phyloP scores from a whole-genome alignment of 2,329 filamentous ascomycete genomes.

The Penicillium sp. region DNA sequence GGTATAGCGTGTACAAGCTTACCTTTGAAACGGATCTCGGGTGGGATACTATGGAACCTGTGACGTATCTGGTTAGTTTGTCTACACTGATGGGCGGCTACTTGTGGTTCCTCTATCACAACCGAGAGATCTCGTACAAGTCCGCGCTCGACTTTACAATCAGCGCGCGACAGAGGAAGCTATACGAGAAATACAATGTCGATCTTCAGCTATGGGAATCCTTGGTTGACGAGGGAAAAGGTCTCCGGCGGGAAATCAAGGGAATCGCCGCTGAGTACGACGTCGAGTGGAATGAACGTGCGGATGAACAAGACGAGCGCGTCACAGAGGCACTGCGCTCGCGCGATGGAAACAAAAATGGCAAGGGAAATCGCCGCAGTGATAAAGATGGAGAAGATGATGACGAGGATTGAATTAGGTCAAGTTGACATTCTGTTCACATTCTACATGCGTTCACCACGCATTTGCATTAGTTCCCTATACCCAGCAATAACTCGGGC shows the following conservation, averaged over 20 bases:
- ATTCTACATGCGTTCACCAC: no score
- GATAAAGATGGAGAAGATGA: conserved; percentile 26
- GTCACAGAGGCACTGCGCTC: conserved; percentile 51
- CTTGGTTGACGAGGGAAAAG: conserved; percentile 72
- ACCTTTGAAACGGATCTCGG: conserved; percentile 68
- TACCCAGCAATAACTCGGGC: conserved; percentile 2
- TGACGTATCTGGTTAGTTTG: conserved; percentile 84
- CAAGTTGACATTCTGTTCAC: neutral
- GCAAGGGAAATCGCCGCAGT: conserved; percentile 28
- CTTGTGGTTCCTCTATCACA: conserved; percentile 90
- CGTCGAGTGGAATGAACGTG: conserved; percentile 77
- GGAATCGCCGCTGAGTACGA: conserved; percentile 79
- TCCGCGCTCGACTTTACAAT: conserved; percentile 84
- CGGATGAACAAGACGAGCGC: conserved; percentile 62
- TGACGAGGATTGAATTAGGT: conserved; percentile 23
- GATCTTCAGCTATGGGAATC: conserved; percentile 71
- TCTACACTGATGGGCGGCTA: conserved; percentile 83
- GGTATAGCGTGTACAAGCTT: conserved; percentile 67
- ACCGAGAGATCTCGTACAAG: conserved; percentile 79
- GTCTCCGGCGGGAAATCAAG: conserved; percentile 70
- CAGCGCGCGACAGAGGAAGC: conserved; percentile 64
- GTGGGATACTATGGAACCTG: conserved; percentile 86
- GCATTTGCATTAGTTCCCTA: no score
- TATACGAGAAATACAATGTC: conserved; percentile 72
- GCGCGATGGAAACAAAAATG: conserved; percentile 39